Conservation (phyloP, 2,329 filamentous ascomycete species). For the Xylaria sp. region DNA sequence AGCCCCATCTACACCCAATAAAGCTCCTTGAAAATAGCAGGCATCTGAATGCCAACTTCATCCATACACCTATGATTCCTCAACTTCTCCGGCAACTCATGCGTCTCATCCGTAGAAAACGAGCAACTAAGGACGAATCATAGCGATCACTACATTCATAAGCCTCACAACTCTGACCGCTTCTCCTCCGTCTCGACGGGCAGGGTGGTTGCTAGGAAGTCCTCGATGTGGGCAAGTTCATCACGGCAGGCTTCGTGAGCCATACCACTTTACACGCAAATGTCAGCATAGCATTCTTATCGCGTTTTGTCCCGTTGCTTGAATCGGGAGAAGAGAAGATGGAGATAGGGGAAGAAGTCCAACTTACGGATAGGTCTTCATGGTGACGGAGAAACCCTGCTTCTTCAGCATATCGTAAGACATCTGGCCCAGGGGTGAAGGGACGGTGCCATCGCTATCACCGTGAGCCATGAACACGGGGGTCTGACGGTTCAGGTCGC, state of each 20-base stretch:
- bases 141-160: background rate
- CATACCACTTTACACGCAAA: slow-evolving; percentile 49
- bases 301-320: background rate
- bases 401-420: slow-evolving; percentile 63
- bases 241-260: slow-evolving; percentile 69
- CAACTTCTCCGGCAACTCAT: background rate
- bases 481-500: slow-evolving; percentile 62
- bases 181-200: slow-evolving; percentile 38
- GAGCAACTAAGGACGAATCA: background rate
- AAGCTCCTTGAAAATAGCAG: background rate
- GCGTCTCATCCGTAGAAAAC: background rate
- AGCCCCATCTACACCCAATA: background rate
- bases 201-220: slow-evolving; percentile 44
- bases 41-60: background rate
- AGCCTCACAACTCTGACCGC: slow-evolving; percentile 34
- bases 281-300: slow-evolving; percentile 5
- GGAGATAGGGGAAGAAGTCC: slow-evolving; percentile 2
- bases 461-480: slow-evolving; percentile 89
- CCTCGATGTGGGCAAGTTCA: slow-evolving; percentile 78
- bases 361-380: slow-evolving; percentile 68
- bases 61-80: background rate
- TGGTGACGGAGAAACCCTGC: slow-evolving; percentile 66
- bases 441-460: slow-evolving; percentile 68
- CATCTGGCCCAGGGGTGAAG: slow-evolving; percentile 59
- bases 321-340: background rate